Base-by-base conservation (phyloP, 257 asterid species). In the Gynochthodes officinalis region DNA sequence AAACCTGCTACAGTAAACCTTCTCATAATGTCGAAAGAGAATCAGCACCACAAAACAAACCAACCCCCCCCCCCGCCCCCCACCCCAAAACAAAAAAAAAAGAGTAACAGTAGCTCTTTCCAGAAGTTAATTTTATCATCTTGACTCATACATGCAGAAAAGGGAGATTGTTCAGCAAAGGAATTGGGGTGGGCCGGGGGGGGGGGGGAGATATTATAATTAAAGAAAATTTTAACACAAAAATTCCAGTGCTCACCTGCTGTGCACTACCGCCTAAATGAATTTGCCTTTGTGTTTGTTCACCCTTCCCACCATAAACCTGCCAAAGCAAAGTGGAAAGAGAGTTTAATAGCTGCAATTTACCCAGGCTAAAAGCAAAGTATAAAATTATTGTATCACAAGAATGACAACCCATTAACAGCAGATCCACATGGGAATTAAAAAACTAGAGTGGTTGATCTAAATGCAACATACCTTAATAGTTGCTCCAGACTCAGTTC, bases 241-340 rank as follows among this genome's bases (percentile, higher is more conserved):
- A 13, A 21, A 27, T 11, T 42, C 40, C 57, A 59, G 37, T 23
- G 46, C 76, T 76, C 64, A 89, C 99, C 98, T 94, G 99, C 70
- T 86, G 99, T 52, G 92, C 81, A 75, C 73, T 87, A 69, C 99
- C 99, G 62, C 93, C 85, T 67, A 94, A 82, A 80, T 87, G 98
- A 80, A 94, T 90, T 83, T 94, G 97, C 84, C 99, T 86, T 67
- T 91, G 96, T 25, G 87, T 80, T 64, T 88, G 95, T 80, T 94
- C 97, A 58, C 99, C 99, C 86, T 85, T 90, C 69, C 76, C 91
- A 54, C 99, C 99, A 78, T 89, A 73, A 77, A 94, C 98, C 99
- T 94, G 80, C 58, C 74, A 49, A 76, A 44, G 59, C 54, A 58
- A 74, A 57, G 65, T 44, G 7, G 11, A 81, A 67, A n/a, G 28